These are phyloP conservation scores for Colletotrichum falcatum DNA, from an alignment of 2,329 filamentous ascomycete genomes.

Conservation along the genomic window DNA sequence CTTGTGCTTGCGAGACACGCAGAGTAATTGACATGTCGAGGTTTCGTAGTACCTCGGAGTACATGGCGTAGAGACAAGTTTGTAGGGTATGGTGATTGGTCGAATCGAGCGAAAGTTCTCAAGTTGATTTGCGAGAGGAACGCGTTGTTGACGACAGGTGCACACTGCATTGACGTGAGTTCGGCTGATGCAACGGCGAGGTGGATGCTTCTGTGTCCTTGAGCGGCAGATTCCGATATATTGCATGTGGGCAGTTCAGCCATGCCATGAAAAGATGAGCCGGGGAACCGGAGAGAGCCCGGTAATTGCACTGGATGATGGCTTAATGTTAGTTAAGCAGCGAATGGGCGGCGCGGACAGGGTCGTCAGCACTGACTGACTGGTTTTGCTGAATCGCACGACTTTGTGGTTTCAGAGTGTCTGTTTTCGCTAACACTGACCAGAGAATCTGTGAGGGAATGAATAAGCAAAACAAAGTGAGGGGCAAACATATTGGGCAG, in stretches of 20 bases:
- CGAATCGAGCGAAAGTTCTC: background rate
- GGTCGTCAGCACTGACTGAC: constrained; percentile 22
- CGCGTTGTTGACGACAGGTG: background rate
- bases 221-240: background rate
- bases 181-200: background rate
- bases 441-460: background rate
- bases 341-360: background rate
- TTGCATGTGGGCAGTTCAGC: background rate
- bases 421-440: background rate
- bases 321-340: background rate
- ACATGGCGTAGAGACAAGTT: background rate
- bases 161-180: background rate
- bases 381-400: background rate
- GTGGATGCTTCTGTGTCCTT: background rate
- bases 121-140: background rate
- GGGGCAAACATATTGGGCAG: background rate
- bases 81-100: background rate
- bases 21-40: background rate
- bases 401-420: background rate
- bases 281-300: constrained; percentile 26
- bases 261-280: constrained; percentile 15
- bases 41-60: background rate
- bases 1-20: constrained; percentile 12
- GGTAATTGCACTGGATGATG: constrained; percentile 13
- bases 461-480: background rate